phyloP scores from a whole-genome alignment of 306 rosid species.

The Prunus padus region DNA sequence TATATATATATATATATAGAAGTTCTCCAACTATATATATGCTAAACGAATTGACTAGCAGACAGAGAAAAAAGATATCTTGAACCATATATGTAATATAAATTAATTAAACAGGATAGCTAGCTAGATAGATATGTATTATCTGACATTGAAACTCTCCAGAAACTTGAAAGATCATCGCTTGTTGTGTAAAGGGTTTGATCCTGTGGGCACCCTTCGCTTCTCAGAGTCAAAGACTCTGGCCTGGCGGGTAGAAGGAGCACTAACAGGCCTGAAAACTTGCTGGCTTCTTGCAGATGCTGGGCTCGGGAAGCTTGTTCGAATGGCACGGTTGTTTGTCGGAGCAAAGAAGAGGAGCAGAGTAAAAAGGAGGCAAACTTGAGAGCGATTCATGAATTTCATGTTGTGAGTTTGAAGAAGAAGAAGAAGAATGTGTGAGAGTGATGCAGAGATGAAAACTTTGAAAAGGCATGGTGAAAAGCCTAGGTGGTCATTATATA shows the following conservation, averaged over 20 bases:
- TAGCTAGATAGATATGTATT: not conserved
- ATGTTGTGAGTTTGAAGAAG: conserved; percentile 20
- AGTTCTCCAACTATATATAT: not conserved
- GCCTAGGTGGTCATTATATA: conserved; percentile 1
- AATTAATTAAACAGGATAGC: not conserved
- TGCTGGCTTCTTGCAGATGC: conserved; percentile 33
- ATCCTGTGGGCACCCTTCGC: conserved; percentile 87
- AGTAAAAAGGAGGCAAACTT: conserved; percentile 27
- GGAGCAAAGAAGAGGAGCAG: conserved; percentile 51
- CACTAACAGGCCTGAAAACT: conserved; percentile 31
- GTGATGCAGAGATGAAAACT: not conserved
- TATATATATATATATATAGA: conserved; percentile 1
- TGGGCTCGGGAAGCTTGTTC: conserved; percentile 42
- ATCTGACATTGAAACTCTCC: conserved; percentile 10
- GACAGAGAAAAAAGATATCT: not conserved
- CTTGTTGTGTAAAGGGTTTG: conserved; percentile 95
- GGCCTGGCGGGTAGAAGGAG: conserved; percentile 29
- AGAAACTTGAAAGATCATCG: conserved; percentile 47
- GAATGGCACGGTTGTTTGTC: conserved; percentile 27
- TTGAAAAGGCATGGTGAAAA: not conserved
- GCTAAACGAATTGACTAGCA: not conserved
- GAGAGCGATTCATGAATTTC: conserved; percentile 61
- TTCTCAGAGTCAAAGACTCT: conserved; percentile 50
- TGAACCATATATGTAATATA: not conserved
- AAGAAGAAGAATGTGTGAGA: not conserved